Evolutionary conservation across 148 eudicot species (phyloP).

Genomic region (Oxyria digyna): DNA sequence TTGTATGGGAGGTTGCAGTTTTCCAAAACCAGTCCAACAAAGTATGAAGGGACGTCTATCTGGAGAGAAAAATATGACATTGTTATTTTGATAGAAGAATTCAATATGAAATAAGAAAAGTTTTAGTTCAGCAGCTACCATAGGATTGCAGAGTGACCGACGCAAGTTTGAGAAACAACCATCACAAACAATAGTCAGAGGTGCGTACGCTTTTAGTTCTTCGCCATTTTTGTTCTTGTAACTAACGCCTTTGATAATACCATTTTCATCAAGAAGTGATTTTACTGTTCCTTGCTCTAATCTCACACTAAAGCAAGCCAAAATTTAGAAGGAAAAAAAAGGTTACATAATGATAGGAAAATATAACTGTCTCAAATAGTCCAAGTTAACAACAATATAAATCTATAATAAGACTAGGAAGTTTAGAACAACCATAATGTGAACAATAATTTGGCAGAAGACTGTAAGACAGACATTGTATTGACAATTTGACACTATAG

Average conservation of each 20-base stretch:
- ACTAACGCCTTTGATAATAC: slow-evolving; percentile 59
- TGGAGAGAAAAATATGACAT: slow-evolving; percentile 15
- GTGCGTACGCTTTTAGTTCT: slow-evolving; percentile 55
- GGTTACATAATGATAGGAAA: background rate
- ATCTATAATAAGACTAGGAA: background rate
- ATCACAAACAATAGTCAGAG: slow-evolving; percentile 81
- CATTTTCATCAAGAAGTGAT: slow-evolving; percentile 68
- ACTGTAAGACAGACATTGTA: background rate
- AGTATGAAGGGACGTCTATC: slow-evolving; percentile 79
- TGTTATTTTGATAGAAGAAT: background rate
- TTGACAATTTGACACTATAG: background rate
- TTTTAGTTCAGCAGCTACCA: slow-evolving; percentile 23
- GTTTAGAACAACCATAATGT: background rate
- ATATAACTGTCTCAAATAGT: background rate
- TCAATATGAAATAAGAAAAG: background rate
- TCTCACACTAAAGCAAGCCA: slow-evolving; percentile 33
- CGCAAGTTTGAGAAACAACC: slow-evolving; percentile 88
- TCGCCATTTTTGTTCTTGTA: slow-evolving; percentile 68
- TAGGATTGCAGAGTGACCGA: slow-evolving; percentile 60
- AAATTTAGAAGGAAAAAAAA: slow-evolving; percentile 8
- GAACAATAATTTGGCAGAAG: background rate
- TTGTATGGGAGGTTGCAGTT: slow-evolving; percentile 57
- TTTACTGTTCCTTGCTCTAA: slow-evolving; percentile 84
- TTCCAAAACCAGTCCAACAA: slow-evolving; percentile 79
- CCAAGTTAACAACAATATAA: background rate